phyloP scores from a whole-genome alignment of 306 rosid genomes.

The Aeschynomene evenia region DNA sequence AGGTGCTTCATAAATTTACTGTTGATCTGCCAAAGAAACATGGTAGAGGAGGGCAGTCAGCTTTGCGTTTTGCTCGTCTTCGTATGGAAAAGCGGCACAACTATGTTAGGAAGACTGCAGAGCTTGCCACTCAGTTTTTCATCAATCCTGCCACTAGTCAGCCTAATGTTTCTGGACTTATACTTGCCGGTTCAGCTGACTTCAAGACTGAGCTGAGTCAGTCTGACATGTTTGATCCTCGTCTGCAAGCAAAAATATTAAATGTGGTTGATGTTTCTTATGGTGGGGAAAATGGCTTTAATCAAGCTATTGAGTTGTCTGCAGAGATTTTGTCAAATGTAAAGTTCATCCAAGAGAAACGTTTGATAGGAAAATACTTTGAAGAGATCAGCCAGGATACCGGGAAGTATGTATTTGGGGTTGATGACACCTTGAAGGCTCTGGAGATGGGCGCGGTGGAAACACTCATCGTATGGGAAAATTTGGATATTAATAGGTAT shows the following conservation, averaged over 20 bases:
- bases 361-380: constrained; percentile 77
- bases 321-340: constrained; percentile 77
- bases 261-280: constrained; percentile 89
- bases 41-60: constrained; percentile 96
- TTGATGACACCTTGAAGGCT: constrained; percentile 84
- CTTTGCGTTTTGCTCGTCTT: constrained; percentile 88
- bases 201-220: constrained; percentile 92
- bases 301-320: constrained; percentile 84
- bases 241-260: constrained; percentile 77
- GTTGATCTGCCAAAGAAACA: constrained; percentile 90
- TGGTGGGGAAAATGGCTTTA: constrained; percentile 88
- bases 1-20: constrained; percentile 81
- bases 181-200: constrained; percentile 91
- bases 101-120: constrained; percentile 89
- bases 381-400: constrained; percentile 95
- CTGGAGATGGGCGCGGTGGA: constrained; percentile 94
- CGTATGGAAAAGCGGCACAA: constrained; percentile 91
- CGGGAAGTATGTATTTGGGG: constrained; percentile 85
- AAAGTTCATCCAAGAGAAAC: constrained; percentile 87
- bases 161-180: constrained; percentile 86
- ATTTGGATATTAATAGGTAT: constrained; percentile 72
- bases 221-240: constrained; percentile 93
- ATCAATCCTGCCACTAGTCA: constrained; percentile 89
- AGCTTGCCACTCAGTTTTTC: constrained; percentile 81
- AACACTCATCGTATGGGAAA: constrained; percentile 83